Base-by-base conservation (phyloP, 495 filamentous ascomycete species). In the Xylaria nigripes region DNA sequence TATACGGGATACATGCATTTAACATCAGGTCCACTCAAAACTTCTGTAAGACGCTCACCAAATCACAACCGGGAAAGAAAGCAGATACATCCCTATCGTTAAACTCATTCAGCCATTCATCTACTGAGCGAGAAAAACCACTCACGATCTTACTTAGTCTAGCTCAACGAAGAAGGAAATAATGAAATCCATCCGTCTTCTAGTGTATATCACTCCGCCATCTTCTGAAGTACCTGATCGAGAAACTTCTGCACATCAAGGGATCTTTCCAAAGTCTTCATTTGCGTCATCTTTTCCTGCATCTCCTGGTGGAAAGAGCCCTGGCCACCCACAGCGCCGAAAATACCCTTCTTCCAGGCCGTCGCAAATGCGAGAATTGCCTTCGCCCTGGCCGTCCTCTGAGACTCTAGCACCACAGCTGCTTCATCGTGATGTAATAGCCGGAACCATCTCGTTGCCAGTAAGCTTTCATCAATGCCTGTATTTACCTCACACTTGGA, bases 191-290 rank as follows among this genome's bases (percentile, higher is more conserved):
- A 29, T 29, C 25, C 25, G 9, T 29, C 25, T 29, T n/a, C n/a
- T 29, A 29, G 27, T 29, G 9, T 42, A n/a, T 27, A 41, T 54
- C 51, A 48, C 9, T 23, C 42, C 21, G 15, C 40, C 6, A 55
- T 24, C 40, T 27, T 50, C 53, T 49, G 53, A 2, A 27, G 42
- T 21, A 57, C 59, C 30, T 62, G 52, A 22, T 60, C 57, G 3
- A 67, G 51, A 0, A 67, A 61, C 54, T 54, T 68, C 56, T 71
- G 71, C 16, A 77, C 73, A 21, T 76, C 74, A 38, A 67, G 48
- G 7, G 71, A 74, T 48, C 74, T 64, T 57, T 76, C 73, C 34
- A 58, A 62, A 13, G 47, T 55, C 44, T 63, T 43, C 48, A 70
- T 70, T 41, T 54, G 63, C 47, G 60, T 60, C 18, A 66, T 32